Conservation (phyloP, 345 rosid genomes). For the Trapa bicornis region DNA sequence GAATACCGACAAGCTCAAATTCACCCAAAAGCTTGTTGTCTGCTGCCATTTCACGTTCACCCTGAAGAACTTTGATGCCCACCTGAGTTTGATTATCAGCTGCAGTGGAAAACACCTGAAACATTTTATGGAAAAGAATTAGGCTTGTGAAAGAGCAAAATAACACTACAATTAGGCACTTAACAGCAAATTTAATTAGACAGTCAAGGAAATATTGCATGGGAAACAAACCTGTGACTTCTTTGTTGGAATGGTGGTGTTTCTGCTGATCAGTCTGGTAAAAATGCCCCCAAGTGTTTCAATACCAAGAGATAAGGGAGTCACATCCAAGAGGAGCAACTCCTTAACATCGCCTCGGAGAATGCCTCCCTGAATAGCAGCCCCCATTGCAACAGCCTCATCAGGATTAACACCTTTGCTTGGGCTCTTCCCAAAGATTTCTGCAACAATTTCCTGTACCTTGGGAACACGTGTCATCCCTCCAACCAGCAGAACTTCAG, state of each 20-base stretch:
- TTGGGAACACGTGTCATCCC: constrained; percentile 95
- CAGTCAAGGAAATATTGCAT: neutral
- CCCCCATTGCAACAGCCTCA: constrained; percentile 86
- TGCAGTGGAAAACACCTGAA: constrained; percentile 74
- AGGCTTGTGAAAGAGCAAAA: neutral
- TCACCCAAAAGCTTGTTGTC: constrained; percentile 78
- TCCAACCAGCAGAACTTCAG: constrained; percentile 81
- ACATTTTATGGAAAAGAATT: neutral
- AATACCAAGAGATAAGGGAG: constrained; percentile 53
- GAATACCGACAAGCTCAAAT: constrained; percentile 72
- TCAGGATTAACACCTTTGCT: constrained; percentile 88
- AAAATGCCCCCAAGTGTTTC: constrained; percentile 46
- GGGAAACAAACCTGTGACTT: constrained; percentile 31
- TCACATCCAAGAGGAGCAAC: constrained; percentile 70
- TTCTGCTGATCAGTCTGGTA: constrained; percentile 33
- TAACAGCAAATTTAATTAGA: neutral
- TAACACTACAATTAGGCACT: neutral
- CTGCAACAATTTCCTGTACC: constrained; percentile 66
- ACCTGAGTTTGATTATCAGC: constrained; percentile 86
- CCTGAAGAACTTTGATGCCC: constrained; percentile 79
- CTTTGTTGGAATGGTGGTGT: constrained; percentile 49
- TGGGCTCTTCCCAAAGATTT: constrained; percentile 78
- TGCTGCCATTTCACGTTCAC: constrained; percentile 76
- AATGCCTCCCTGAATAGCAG: constrained; percentile 77
- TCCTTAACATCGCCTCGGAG: constrained; percentile 93